These are phyloP conservation scores for Mimosa bimucronata DNA, from an alignment of 306 rosid genomes.

Conservation along the genomic window DNA sequence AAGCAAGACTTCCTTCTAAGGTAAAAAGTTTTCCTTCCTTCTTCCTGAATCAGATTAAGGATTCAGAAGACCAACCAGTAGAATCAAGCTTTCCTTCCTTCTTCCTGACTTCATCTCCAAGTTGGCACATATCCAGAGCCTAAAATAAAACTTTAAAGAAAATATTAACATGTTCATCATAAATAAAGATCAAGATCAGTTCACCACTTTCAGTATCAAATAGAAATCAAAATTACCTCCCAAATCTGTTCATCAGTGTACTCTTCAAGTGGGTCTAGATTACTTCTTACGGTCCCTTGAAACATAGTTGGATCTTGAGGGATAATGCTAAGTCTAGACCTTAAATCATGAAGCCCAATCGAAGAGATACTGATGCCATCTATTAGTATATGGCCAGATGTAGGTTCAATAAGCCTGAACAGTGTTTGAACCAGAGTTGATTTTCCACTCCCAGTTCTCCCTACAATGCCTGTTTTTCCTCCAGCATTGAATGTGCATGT, in stretches of 20 bases:
- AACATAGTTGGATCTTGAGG: constrained; percentile 99
- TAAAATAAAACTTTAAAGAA: constrained; percentile 32
- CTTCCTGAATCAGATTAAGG: constrained; percentile 16
- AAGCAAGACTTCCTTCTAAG: background rate
- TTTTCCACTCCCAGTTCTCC: constrained; percentile 89
- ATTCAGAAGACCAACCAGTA: constrained; percentile 49
- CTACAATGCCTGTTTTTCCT: constrained; percentile 82
- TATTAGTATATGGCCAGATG: constrained; percentile 64
- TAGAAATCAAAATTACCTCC: constrained; percentile 63
- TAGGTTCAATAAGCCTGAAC: constrained; percentile 73
- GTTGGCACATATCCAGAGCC: constrained; percentile 87
- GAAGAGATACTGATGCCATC: constrained; percentile 58
- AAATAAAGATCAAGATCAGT: constrained; percentile 10
- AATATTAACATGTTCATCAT: background rate
- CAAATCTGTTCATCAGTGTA: constrained; percentile 78
- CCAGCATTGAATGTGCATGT: constrained; percentile 75
- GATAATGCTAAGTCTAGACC: constrained; percentile 77
- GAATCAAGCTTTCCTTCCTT: constrained; percentile 83
- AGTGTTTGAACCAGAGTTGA: constrained; percentile 79
- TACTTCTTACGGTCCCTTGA: constrained; percentile 85
- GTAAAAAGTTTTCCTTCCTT: too few relatives aligned
- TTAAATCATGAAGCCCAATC: constrained; percentile 74
- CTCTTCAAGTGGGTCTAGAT: constrained; percentile 88
- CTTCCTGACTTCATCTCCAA: constrained; percentile 83
- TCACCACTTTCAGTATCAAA: constrained; percentile 26